A percentile compares a stretch with the other conserved stretches of the same genome.
Conservation (phyloP, 2,329 filamentous ascomycete species). For the Venturia pyrina region DNA sequence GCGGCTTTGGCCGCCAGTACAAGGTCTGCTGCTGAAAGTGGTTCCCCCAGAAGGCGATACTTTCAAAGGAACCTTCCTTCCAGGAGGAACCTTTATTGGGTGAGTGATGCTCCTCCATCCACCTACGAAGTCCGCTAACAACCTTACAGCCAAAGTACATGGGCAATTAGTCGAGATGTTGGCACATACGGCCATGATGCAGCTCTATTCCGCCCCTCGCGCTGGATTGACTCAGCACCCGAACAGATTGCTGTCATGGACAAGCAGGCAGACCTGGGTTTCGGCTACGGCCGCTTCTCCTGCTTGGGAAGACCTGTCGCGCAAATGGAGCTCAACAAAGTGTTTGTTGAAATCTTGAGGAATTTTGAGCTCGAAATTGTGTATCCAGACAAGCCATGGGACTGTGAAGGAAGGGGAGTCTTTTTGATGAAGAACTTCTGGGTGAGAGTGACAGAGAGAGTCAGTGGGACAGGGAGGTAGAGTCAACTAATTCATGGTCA, state of each 20-base stretch:
- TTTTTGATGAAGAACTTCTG: constrained; percentile 11
- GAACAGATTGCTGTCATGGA: constrained; percentile 29
- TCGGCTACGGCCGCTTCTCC: constrained; percentile 26
- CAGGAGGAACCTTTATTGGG: constrained; percentile 9
- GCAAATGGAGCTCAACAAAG: constrained; percentile 29
- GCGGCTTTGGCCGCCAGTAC: constrained; percentile 33
- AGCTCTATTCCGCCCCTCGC: constrained; percentile 38
- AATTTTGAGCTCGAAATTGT: constrained; percentile 12
- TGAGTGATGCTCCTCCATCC: neutral
- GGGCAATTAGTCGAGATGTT: constrained; percentile 6
- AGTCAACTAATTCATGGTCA: neutral
- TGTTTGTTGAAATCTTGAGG: constrained; percentile 31
- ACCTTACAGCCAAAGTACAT: constrained; percentile 2
- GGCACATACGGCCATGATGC: constrained; percentile 26
- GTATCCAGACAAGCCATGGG: constrained; percentile 13
- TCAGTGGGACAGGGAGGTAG: neutral
- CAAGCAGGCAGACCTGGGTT: constrained; percentile 25
- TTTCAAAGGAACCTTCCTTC: constrained; percentile 17
- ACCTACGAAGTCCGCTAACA: neutral
- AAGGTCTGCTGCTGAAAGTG: constrained; percentile 23
- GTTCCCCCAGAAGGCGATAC: constrained; percentile 24
- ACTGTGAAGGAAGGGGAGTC: neutral
- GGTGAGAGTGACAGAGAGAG: constrained; percentile 10
- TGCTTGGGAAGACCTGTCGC: constrained; percentile 27
- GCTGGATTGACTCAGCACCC: constrained; percentile 33